Conservation (phyloP, 2,329 filamentous ascomycete species). For the Anthostomella pinea region DNA sequence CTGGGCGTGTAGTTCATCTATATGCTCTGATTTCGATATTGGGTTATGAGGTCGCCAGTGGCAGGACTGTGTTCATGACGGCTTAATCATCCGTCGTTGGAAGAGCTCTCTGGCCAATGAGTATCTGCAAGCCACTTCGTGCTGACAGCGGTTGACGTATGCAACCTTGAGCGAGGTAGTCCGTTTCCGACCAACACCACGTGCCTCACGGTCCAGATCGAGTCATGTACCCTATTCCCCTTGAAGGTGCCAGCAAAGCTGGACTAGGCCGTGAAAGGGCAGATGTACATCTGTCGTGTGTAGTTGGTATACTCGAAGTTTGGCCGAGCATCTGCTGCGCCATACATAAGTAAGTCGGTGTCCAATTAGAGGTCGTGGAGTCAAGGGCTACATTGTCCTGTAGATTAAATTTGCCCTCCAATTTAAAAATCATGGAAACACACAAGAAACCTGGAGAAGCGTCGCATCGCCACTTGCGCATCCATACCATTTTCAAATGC, state of each 20-base stretch:
- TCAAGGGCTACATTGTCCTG: slow-evolving; percentile 17
- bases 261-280: neutral
- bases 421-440: slow-evolving; percentile 18
- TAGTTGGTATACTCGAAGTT: slow-evolving; percentile 14
- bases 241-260: neutral
- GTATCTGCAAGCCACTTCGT: slow-evolving; percentile 15
- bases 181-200: slow-evolving; percentile 14
- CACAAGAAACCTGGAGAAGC: slow-evolving; percentile 14
- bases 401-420: slow-evolving; percentile 26
- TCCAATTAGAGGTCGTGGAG: slow-evolving; percentile 14
- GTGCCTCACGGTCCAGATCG: slow-evolving; percentile 17
- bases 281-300: slow-evolving; percentile 9
- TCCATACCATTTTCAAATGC: slow-evolving; percentile 17
- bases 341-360: slow-evolving; percentile 8
- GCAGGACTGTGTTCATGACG: slow-evolving; percentile 13
- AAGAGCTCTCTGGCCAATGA: slow-evolving; percentile 9
- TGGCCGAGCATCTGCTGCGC: slow-evolving; percentile 17
- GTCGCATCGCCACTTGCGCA: slow-evolving; percentile 20
- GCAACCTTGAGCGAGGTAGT: slow-evolving; percentile 19
- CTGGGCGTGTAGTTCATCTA: slow-evolving; percentile 11
- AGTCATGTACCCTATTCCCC: slow-evolving; percentile 4
- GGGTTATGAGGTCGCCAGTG: slow-evolving; percentile 17
- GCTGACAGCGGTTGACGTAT: slow-evolving; percentile 14
- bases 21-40: slow-evolving; percentile 5
- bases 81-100: slow-evolving; percentile 11